Base-by-base conservation (phyloP, 768 basidiomycete species). In the Cyclocybe cylindracea region DNA sequence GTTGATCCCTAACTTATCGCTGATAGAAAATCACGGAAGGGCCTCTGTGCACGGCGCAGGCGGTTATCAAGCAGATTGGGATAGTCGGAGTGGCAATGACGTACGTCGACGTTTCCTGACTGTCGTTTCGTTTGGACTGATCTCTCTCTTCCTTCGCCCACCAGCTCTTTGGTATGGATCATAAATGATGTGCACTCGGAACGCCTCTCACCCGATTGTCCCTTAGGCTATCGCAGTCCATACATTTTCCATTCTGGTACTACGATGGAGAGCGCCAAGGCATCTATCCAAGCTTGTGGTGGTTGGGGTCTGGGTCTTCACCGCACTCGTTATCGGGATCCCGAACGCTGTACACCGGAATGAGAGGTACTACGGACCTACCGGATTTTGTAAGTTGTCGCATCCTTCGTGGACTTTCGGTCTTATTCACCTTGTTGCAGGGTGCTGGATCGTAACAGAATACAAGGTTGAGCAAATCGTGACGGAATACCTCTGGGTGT, bases 401-500 rank as follows among this genome's bases (percentile, higher is more conserved):
- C 36, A 14, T 10, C 33, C n/a, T 18, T 39, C 29, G 16, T 18
- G 32, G 10, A 11, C 18, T 13, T 19, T 18, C 39, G 1, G 10
- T n/a, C 36, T 46, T 10, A 32, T 40, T 43, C 11, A 13, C 19
- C 13, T 5, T 11, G 36, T 35, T n/a, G 4, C 54, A 79, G 79
- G 79, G 81, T 81, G 81, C 55, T 82, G 81, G 80, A 80, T 82
- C 38, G 50, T 56, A 3, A 36, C 58, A 3, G 50, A 63, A 0
- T 78, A 66, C 54, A 52, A 51, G 10, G 59, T 61, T 5, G 73
- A 79, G 52, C 69, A 68, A 42, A 74, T 80, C 10, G 70, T 70
- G 7, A 69, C 79, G 3, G 80, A 80, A 51, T 82, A 80, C 51
- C 48, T 78, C n/a, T 81, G 78, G 77, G 63, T 80, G 38, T 83